Evolutionary conservation across 208 protist genomes (phyloP).

Genomic region (Crithidia fasciculata): DNA sequence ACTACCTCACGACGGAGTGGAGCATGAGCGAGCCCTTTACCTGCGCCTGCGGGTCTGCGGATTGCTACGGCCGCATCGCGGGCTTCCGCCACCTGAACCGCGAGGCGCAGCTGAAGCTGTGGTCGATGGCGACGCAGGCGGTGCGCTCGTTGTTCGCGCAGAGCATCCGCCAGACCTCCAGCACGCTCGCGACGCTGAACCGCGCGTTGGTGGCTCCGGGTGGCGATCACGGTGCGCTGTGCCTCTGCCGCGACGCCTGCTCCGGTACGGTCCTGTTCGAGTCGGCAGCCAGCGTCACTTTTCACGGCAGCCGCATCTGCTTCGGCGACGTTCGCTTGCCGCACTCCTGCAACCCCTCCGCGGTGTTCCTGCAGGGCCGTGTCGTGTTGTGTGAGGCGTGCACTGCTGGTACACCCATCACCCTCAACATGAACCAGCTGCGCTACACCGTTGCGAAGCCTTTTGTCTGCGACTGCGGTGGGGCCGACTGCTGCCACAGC

Average conservation of each 20-base stretch:
- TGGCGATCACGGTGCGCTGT: slow-evolving; percentile 43
- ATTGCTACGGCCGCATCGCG: slow-evolving; percentile 66
- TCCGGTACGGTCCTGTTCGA: slow-evolving; percentile 76
- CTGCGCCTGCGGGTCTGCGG: slow-evolving; percentile 63
- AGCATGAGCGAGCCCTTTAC: slow-evolving; percentile 83
- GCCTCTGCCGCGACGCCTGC: slow-evolving; percentile 47
- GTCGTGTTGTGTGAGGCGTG: slow-evolving; percentile 60
- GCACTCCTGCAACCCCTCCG: slow-evolving; percentile 75
- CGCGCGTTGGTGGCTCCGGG: slow-evolving; percentile 46
- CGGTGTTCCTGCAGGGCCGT: slow-evolving; percentile 57
- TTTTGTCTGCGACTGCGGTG: slow-evolving; percentile 66
- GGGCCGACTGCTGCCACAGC: slow-evolving; percentile 35
- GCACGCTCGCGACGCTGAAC: slow-evolving; percentile 61
- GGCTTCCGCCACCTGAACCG: slow-evolving; percentile 70
- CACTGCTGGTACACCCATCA: slow-evolving; percentile 49
- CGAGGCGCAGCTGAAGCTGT: slow-evolving; percentile 61
- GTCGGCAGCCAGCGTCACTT: slow-evolving; percentile 20
- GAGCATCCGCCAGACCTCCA: slow-evolving; percentile 46
- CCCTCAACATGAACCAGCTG: slow-evolving; percentile 83
- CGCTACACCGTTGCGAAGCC: slow-evolving; percentile 43
- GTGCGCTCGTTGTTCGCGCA: slow-evolving; percentile 69
- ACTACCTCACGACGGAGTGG: slow-evolving; percentile 91
- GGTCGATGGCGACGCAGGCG: slow-evolving; percentile 56
- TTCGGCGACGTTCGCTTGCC: slow-evolving; percentile 67
- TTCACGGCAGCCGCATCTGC: slow-evolving; percentile 43